These are phyloP conservation scores for Cladosporium sp. DNA, from an alignment of 2,329 filamentous ascomycete genomes.

Conservation along the genomic window DNA sequence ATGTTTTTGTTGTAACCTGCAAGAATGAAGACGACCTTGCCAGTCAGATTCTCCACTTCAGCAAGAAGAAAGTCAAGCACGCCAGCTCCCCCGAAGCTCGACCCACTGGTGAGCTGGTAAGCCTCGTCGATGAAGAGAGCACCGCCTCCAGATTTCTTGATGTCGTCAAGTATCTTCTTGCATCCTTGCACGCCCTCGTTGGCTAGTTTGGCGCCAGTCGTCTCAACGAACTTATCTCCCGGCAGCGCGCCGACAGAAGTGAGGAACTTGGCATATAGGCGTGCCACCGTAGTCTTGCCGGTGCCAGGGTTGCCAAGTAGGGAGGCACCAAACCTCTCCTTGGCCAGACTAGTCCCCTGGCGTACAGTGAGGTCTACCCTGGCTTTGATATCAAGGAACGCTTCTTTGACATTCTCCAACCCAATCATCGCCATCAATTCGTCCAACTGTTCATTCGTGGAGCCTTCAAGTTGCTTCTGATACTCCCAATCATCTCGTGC, in stretches of 20 bases:
- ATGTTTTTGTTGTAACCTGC: slow-evolving; percentile 72
- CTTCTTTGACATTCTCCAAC: slow-evolving; percentile 62
- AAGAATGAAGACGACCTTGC: slow-evolving; percentile 67
- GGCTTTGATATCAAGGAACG: slow-evolving; percentile 60
- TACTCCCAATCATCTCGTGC: slow-evolving; percentile 57
- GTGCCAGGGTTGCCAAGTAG: slow-evolving; percentile 74
- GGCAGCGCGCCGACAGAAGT: slow-evolving; percentile 59
- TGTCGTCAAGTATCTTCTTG: slow-evolving; percentile 53
- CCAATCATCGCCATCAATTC: slow-evolving; percentile 67
- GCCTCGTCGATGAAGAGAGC: slow-evolving; percentile 76
- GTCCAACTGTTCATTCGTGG: slow-evolving; percentile 54
- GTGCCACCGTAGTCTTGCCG: slow-evolving; percentile 72
- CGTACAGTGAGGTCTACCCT: slow-evolving; percentile 58
- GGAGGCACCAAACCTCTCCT: slow-evolving; percentile 59
- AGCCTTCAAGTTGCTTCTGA: slow-evolving; percentile 53
- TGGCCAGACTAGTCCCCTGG: slow-evolving; percentile 52
- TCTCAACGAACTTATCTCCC: neutral
- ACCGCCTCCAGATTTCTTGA: slow-evolving; percentile 60
- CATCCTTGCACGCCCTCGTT: slow-evolving; percentile 54
- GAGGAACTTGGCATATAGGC: slow-evolving; percentile 65
- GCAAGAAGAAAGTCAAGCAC: slow-evolving; percentile 69
- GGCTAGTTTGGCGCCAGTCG: neutral
- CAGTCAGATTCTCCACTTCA: slow-evolving; percentile 67
- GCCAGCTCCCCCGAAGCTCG: slow-evolving; percentile 53
- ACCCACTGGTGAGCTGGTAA: slow-evolving; percentile 64